Conservation (phyloP, 306 rosid genomes). For the Vicia faba region DNA sequence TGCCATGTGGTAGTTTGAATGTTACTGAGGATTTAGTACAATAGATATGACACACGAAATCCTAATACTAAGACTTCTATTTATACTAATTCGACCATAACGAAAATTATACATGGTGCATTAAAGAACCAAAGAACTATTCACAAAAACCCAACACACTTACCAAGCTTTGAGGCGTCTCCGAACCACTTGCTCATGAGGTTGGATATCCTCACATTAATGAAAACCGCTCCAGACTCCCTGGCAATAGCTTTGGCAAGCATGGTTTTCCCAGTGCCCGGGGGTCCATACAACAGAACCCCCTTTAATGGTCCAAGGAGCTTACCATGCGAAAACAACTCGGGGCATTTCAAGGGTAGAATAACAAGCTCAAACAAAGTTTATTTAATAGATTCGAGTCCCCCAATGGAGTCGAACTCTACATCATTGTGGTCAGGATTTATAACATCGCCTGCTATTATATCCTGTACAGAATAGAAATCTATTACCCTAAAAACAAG, state of each 20-base stretch:
- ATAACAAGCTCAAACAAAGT: conserved; percentile 87
- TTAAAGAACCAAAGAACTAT: conserved; percentile 11
- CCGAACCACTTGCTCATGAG: conserved; percentile 99
- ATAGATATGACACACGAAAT: too few relatives aligned
- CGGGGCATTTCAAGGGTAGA: conserved; percentile 83
- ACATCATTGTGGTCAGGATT: conserved; percentile 93
- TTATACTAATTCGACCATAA: too few relatives aligned
- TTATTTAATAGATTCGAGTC: conserved; percentile 78
- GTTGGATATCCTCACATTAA: conserved; percentile 89
- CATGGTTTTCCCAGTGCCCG: conserved; percentile 99
- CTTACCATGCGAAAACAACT: conserved; percentile 75
- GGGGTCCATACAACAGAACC: conserved; percentile 89
- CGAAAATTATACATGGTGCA: conserved; percentile 16
- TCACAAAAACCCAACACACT: conserved; percentile 37
- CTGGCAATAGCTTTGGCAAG: conserved; percentile 98
- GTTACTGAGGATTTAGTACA: too few relatives aligned
- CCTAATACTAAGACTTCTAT: too few relatives aligned
- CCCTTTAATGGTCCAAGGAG: conserved; percentile 96
- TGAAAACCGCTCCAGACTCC: conserved; percentile 95
- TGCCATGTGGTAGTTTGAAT: too few relatives aligned
- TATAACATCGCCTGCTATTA: conserved; percentile 94
- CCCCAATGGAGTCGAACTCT: conserved; percentile 85
- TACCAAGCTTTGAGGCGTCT: conserved; percentile 96
- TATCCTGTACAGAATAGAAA: conserved; percentile 62
- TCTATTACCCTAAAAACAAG: neutral